phyloP scores from a whole-genome alignment of 2,329 filamentous ascomycete genomes.

The Geoglossum cookeanum region DNA sequence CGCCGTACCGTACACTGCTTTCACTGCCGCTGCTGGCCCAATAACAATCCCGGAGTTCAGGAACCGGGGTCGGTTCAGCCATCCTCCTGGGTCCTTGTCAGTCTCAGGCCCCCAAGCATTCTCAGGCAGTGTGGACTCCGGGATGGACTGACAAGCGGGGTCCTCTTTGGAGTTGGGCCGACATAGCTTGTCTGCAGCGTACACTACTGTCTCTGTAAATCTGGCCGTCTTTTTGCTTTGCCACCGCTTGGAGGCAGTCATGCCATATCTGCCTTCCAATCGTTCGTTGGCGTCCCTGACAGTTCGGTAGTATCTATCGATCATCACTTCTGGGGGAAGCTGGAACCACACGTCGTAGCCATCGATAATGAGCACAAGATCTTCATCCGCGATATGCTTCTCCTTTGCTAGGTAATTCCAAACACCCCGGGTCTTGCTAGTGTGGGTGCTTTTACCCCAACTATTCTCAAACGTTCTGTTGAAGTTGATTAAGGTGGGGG shows the following conservation, averaged over 20 bases:
- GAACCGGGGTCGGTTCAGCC: conserved; percentile 27
- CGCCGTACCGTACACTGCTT: conserved; percentile 25
- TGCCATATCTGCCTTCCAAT: conserved; percentile 30
- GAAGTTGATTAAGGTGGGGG: conserved; percentile 34
- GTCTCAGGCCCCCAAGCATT: conserved; percentile 29
- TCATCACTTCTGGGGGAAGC: conserved; percentile 41
- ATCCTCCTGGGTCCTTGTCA: conserved; percentile 19
- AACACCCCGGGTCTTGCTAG: conserved; percentile 26
- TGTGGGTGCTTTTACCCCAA: conserved; percentile 23
- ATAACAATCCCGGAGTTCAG: conserved; percentile 30
- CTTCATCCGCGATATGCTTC: conserved; percentile 32
- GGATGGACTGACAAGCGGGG: conserved; percentile 32
- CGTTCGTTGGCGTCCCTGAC: conserved; percentile 33
- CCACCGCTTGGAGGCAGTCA: conserved; percentile 13
- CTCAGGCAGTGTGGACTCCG: conserved; percentile 29
- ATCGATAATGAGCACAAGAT: conserved; percentile 44
- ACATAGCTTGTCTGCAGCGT: conserved; percentile 35
- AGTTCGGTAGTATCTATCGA: conserved; percentile 40
- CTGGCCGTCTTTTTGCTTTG: conserved; percentile 12
- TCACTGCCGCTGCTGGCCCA: conserved; percentile 30
- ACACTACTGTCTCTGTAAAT: conserved; percentile 34
- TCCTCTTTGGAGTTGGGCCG: conserved; percentile 24
- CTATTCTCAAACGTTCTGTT: conserved; percentile 13
- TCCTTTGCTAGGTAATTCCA: conserved; percentile 28
- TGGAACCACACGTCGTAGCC: conserved; percentile 47